phyloP scores from a whole-genome alignment of 2,329 filamentous ascomycete genomes.

The Phaeoacremonium minimum region DNA sequence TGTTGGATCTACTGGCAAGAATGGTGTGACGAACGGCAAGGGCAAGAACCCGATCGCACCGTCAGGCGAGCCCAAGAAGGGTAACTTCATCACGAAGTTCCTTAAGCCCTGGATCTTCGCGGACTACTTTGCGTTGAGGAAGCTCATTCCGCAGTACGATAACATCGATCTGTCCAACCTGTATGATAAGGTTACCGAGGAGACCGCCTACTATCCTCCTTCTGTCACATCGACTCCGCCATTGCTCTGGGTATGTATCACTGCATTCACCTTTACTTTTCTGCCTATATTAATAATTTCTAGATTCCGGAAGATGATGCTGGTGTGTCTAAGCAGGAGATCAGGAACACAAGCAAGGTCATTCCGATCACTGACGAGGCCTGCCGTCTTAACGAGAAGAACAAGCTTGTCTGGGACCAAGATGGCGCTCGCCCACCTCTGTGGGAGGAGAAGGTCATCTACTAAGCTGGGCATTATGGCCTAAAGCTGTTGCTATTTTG shows the following conservation, averaged over 20 bases:
- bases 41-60: constrained; percentile 15
- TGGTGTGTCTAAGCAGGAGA: constrained; percentile 73
- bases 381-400: constrained; percentile 66
- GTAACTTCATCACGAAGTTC: constrained; percentile 62
- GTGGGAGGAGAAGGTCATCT: constrained; percentile 28
- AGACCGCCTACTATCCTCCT: constrained; percentile 71
- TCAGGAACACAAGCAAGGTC: constrained; percentile 65
- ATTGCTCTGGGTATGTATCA: too few relatives aligned
- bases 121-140: constrained; percentile 67
- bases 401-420: constrained; percentile 32
- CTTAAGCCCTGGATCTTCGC: constrained; percentile 74
- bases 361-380: constrained; percentile 80
- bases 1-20: constrained; percentile 11
- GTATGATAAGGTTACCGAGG: constrained; percentile 59
- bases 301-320: constrained; percentile 72
- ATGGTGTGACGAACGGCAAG: constrained; percentile 18
- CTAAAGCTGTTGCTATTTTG: too few relatives aligned
- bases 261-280: too few relatives aligned
- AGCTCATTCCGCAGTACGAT: constrained; percentile 59
- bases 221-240: constrained; percentile 59
- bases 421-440: constrained; percentile 26
- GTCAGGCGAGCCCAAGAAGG: constrained; percentile 34
- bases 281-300: too few relatives aligned
- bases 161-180: constrained; percentile 44
- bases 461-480: too few relatives aligned